Conservation (phyloP, 331 rosid genomes). For the Dryas integrifolia region DNA sequence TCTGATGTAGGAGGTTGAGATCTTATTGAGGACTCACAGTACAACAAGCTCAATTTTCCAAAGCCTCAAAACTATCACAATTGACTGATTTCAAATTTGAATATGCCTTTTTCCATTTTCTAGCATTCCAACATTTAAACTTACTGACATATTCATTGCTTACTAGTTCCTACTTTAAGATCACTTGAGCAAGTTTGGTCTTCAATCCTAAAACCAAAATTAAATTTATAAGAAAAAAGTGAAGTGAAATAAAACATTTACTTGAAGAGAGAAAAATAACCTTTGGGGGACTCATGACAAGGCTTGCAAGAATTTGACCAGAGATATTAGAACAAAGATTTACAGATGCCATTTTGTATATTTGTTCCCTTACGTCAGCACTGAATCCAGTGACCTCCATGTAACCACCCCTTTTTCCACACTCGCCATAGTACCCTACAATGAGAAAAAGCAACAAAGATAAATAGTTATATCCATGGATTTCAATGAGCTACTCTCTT, state of each 20-base stretch:
- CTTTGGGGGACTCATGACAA: slow-evolving; percentile 97
- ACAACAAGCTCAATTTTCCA: neutral
- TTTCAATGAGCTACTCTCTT: neutral
- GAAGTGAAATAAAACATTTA: neutral
- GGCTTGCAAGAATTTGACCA: slow-evolving; percentile 94
- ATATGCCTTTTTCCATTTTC: neutral
- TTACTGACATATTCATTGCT: neutral
- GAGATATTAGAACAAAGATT: slow-evolving; percentile 95
- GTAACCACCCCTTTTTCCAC: slow-evolving; percentile 97
- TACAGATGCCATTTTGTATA: slow-evolving; percentile 90
- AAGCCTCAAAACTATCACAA: neutral
- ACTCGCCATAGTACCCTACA: slow-evolving; percentile 90
- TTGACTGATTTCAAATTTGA: neutral
- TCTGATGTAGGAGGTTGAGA: neutral
- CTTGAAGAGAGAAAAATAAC: slow-evolving; percentile 35
- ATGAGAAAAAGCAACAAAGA: slow-evolving; percentile 7
- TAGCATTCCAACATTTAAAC: neutral
- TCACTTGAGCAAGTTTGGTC: neutral
- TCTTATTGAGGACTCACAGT: neutral
- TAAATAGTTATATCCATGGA: neutral
- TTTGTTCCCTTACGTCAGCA: slow-evolving; percentile 79
- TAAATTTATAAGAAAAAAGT: neutral
- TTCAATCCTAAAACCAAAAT: neutral
- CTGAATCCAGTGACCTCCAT: slow-evolving; percentile 94
- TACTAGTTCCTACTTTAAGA: neutral